Conservation (phyloP, 495 filamentous ascomycete species). For the Astrothelium macrocarpum region DNA sequence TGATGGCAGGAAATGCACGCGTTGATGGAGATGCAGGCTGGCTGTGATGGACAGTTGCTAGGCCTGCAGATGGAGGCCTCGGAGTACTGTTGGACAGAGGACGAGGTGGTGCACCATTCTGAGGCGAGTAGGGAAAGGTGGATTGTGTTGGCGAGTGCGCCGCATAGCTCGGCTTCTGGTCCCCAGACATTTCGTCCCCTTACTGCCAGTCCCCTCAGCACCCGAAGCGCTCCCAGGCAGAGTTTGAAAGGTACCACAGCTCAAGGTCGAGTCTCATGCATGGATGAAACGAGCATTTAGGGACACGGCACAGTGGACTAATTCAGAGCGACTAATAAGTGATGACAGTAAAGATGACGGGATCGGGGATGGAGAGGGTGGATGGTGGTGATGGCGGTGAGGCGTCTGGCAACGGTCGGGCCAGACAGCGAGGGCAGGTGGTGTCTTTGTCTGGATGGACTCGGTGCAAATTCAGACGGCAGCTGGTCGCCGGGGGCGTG, state of each 20-base stretch:
- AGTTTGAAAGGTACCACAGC: not conserved
- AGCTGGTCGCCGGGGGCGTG: not conserved
- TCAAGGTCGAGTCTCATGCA: not conserved
- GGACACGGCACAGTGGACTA: not conserved
- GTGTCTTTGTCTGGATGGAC: not conserved
- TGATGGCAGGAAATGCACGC: constrained; percentile 24
- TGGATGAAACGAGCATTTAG: not conserved
- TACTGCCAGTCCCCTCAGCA: constrained; percentile 3
- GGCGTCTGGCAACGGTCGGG: not conserved
- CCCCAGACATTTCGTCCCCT: constrained; percentile 24
- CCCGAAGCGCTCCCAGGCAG: not conserved
- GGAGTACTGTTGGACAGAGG: constrained; percentile 14
- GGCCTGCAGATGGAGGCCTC: constrained; percentile 11
- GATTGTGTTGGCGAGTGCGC: constrained; percentile 26
- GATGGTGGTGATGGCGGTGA: constrained; percentile 8
- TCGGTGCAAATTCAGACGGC: not conserved
- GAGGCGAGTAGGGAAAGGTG: constrained; percentile 24
- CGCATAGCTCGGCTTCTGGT: constrained; percentile 17
- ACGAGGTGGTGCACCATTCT: constrained; percentile 19
- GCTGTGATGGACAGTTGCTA: constrained; percentile 9
- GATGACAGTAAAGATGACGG: not conserved
- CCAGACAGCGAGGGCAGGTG: not conserved
- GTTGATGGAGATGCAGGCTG: constrained; percentile 25
- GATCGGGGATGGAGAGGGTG: not conserved
- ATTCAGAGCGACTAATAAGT: not conserved